Evolutionary conservation across 352 stramenopile genomes (phyloP), one percentile per base, ranked within the genome.

Genomic region (Globisporangium canariense): DNA sequence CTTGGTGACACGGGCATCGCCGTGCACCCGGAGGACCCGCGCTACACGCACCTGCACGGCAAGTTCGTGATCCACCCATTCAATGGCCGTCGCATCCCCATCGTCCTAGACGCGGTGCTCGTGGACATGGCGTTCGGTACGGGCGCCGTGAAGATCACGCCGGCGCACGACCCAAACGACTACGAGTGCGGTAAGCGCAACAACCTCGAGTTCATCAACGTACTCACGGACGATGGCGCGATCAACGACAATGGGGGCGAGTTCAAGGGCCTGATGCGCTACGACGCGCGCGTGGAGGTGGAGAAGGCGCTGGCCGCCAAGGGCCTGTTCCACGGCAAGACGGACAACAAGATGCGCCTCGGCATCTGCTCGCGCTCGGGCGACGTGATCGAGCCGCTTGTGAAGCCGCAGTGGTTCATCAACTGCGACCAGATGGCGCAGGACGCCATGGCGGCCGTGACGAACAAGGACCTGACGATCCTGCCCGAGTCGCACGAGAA

Each of bases 121-220:
- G 98, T 99, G 10, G 97, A 99, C 79, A 99, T 99, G 97, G 77
- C 65, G 13, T 99, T 99, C 70, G 98, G 97, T 68, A 99, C 97
- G 4, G 97, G 97, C 55, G 98, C 96, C 3, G 90, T 99, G 7
- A 99, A 99, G 79, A 98, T 99, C 74, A 99, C 98, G 30, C 98
- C 98, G 1, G 97, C 95, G 0, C 98, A 99, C 79, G 98, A 99
- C 75, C 89, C 95, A 1, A 99, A 99, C 69, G 98, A 99, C 86
- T 99, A 99, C 79, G 97, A 97, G 58, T 98, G 98, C 67, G 97
- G 96, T 34, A 97, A 98, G 75, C 95, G 97, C 49, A 90, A 98
- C 78, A 78, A 91, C n/a, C 86, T 99, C 4, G 92, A 98, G 78
- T 99, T 99, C 69, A 98, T 99, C 69, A 99, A 93, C 41, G 87